Percentiles rank a stretch among this genome's conserved stretches.
Evolutionary conservation across 768 basidiomycete genomes (phyloP).

Genomic region (Auricularia sp.): DNA sequence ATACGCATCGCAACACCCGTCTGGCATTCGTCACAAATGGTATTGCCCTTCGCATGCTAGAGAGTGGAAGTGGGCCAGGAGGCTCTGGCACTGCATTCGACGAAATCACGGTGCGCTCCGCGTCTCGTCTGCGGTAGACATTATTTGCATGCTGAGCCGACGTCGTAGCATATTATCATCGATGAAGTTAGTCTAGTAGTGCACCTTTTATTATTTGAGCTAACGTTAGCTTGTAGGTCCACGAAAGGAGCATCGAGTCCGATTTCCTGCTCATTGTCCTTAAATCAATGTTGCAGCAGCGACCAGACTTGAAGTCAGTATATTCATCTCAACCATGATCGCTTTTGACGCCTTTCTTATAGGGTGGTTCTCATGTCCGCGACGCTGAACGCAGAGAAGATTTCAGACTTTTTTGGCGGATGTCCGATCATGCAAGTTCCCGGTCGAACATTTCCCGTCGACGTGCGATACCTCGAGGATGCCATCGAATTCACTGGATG

Average conservation of each 20-base stretch:
- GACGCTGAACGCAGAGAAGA: conserved; percentile 84
- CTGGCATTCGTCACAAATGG: conserved; percentile 86
- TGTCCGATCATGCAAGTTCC: conserved; percentile 77
- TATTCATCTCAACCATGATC: not conserved
- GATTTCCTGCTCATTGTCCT: conserved; percentile 94
- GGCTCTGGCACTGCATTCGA: conserved; percentile 78
- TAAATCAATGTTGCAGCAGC: conserved; percentile 64
- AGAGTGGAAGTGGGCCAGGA: conserved; percentile 59
- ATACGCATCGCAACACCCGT: conserved; percentile 67
- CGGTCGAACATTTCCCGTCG: conserved; percentile 90
- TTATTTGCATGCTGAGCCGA: too few species aligned
- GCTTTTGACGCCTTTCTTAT: not conserved
- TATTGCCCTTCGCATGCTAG: conserved; percentile 95
- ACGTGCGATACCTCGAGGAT: conserved; percentile 79
- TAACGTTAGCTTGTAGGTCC: conserved; percentile 42
- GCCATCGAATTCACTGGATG: conserved; percentile 74
- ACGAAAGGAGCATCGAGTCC: conserved; percentile 94
- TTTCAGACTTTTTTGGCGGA: conserved; percentile 79
- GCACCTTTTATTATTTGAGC: not conserved
- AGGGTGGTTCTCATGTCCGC: conserved; percentile 96
- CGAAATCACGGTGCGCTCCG: conserved; percentile 71
- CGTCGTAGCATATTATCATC: conserved; percentile 74
- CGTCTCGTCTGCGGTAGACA: not conserved
- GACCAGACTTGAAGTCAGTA: conserved; percentile 73
- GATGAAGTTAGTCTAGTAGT: conserved; percentile 56